Base-by-base conservation (phyloP, 176 grass and related monocot species). In the Zea luxurians region DNA sequence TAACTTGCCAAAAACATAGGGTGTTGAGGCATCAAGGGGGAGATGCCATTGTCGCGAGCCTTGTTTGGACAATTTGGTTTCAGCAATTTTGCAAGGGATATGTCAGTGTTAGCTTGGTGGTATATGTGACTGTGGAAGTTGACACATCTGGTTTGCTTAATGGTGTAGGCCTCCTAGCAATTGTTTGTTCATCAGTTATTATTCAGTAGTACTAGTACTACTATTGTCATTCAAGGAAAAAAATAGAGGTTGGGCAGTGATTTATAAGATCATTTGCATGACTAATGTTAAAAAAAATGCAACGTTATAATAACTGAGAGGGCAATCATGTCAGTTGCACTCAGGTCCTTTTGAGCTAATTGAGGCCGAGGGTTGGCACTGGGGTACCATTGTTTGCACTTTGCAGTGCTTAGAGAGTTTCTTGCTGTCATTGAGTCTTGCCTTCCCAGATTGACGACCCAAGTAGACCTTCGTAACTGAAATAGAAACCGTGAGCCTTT, bases 71-170 rank as follows among this genome's bases (percentile, higher is more conserved):
- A 93, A 36, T 79, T 93, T 13, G 80, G 61, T 18, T 87, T 82
- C 44, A 86, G 61, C 44, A 74, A 86, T 83, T 27, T 78, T 20
- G 63, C 77, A 2, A 86, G 77, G 10, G 87, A 82, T 16, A 80
- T 8, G n/a, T 75, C 64, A 20, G 89, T 93, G 87, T 89, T 82
- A 68, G 80, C 82, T 68, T 93, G 87, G 1, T 64, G 84, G 77
- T 87, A 87, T 44, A 93, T 75, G 42, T 55, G 77, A 15, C 76
- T 61, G 57, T 84, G 77, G 77, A 93, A 93, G 42, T 27, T 44
- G 11, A 13, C 71, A 57, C 90, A 89, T 75, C 83, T 89, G 20
- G 87, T 80, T 78, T 93, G 87, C 37, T 87, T 87, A 70, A 93
- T 64, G n/a, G 87, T 92, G 60, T 90, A 27, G 88, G 13, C 61